Conservation (phyloP, 2,329 filamentous ascomycete species). For the Didymellaceae sp. region DNA sequence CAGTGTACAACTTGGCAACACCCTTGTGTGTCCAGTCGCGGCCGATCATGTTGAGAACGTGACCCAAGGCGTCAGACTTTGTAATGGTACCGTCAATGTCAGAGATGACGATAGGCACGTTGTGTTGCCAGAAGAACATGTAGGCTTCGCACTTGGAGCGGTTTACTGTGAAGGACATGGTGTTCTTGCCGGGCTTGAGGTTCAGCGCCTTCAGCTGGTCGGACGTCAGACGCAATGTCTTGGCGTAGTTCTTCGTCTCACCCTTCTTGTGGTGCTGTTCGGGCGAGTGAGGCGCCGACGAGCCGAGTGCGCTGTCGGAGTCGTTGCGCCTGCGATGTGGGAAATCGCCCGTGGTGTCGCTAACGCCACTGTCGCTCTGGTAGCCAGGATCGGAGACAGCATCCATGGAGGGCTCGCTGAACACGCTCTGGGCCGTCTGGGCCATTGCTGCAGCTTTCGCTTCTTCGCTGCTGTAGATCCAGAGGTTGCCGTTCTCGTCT, state of each 20-base stretch:
- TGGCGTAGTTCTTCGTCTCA: constrained; percentile 88
- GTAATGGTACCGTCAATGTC: constrained; percentile 99
- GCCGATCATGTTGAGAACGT: constrained; percentile 95
- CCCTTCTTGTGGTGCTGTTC: constrained; percentile 57
- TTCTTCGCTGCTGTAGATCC: constrained; percentile 98
- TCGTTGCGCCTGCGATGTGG: constrained; percentile 68
- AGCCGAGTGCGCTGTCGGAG: constrained; percentile 71
- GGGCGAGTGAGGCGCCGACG: constrained; percentile 64
- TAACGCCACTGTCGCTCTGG: constrained; percentile 80
- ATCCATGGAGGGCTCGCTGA: constrained; percentile 66
- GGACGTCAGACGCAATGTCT: constrained; percentile 92
- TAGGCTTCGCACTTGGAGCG: constrained; percentile 87
- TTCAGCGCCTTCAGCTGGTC: constrained; percentile 89
- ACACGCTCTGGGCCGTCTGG: constrained; percentile 59
- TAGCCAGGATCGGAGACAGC: constrained; percentile 92
- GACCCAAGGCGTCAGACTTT: constrained; percentile 92
- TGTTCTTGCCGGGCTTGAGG: constrained; percentile 84
- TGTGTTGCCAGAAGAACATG: constrained; percentile 93
- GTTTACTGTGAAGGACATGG: constrained; percentile 96
- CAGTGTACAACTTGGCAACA: constrained; percentile 95
- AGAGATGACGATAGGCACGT: constrained; percentile 93
- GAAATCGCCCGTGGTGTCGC: constrained; percentile 62
- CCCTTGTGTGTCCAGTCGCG: constrained; percentile 98
- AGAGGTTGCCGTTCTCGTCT: constrained; percentile 95
- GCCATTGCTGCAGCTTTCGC: constrained; percentile 88